A percentile compares a stretch with the other conserved stretches of the same genome.
Evolutionary conservation across 2,329 filamentous ascomycete genomes (phyloP).

Genomic region (Penicillium vulpinum): DNA sequence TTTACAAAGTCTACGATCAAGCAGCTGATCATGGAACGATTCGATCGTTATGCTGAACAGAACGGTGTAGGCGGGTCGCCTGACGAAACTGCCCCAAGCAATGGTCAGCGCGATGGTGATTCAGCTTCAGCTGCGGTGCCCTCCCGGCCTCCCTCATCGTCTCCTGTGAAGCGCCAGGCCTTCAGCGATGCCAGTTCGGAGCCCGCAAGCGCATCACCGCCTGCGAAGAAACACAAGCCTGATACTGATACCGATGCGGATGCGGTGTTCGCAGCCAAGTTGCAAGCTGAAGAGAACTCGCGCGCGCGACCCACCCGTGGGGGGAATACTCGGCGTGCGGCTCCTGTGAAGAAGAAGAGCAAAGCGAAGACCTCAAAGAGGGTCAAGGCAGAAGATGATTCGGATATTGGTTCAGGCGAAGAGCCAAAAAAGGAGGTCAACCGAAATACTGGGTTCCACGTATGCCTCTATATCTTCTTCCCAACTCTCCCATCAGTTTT

Average conservation of each 20-base stretch:
- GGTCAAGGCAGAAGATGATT: conserved; percentile 76
- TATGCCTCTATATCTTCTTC: conserved; percentile 39
- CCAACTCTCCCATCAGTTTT: neutral
- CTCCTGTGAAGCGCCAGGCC: conserved; percentile 43
- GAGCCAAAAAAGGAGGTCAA: conserved; percentile 62
- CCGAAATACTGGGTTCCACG: conserved; percentile 87
- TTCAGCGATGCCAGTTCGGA: conserved; percentile 45
- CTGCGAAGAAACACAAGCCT: conserved; percentile 61
- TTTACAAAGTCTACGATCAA: conserved; percentile 64
- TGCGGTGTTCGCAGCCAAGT: conserved; percentile 78
- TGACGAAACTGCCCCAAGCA: conserved; percentile 32
- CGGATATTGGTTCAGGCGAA: conserved; percentile 67
- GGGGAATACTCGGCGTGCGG: conserved; percentile 60
- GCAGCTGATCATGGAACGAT: conserved; percentile 69
- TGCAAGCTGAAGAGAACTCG: conserved; percentile 91
- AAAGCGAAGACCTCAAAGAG: conserved; percentile 61
- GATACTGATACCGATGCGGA: conserved; percentile 74
- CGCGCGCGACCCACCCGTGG: conserved; percentile 74
- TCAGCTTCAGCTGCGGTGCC: conserved; percentile 30
- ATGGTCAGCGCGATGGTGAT: conserved; percentile 35
- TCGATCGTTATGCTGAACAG: conserved; percentile 63
- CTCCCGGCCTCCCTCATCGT: conserved; percentile 37
- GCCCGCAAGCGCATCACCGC: conserved; percentile 37
- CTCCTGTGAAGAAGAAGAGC: conserved; percentile 64
- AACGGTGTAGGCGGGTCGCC: conserved; percentile 40